Evolutionary conservation across 371 early-diverging fungal species (phyloP).

Genomic region (Homolaphlyctis polyrhiza): DNA sequence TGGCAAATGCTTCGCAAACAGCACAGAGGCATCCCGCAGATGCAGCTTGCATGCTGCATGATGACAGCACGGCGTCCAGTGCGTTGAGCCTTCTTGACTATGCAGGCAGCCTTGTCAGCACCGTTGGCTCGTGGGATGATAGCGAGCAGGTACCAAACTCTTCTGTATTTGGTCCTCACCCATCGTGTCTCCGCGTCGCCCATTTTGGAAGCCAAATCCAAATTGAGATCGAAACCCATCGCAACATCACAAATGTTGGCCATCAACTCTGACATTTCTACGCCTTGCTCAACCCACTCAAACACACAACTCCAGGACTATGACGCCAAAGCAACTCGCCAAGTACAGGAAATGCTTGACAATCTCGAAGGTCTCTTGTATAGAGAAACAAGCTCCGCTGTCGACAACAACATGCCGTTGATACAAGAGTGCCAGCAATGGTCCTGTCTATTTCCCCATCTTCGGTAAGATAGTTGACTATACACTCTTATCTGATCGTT

Average conservation of each 20-base stretch:
- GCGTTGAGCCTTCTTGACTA: not conserved
- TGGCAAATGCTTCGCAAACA: not conserved
- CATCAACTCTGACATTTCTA: too few species aligned
- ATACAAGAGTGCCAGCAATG: constrained; percentile 33
- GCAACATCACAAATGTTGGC: too few species aligned
- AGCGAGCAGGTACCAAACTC: constrained; percentile 6
- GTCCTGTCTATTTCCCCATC: constrained; percentile 30
- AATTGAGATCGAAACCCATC: not conserved
- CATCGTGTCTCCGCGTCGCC: not conserved
- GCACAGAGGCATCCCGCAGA: not conserved
- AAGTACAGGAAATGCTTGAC: constrained; percentile 29
- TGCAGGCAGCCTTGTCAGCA: constrained; percentile 25
- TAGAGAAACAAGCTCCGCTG: constrained; percentile 10
- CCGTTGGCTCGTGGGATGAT: constrained; percentile 24
- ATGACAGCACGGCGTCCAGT: not conserved
- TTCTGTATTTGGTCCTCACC: not conserved
- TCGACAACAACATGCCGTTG: constrained; percentile 7
- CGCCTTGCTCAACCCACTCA: too few species aligned
- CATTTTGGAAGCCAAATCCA: too few species aligned
- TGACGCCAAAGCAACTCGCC: constrained; percentile 27
- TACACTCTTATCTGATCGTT: not conserved
- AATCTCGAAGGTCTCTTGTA: constrained; percentile 27
- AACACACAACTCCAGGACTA: constrained; percentile 20
- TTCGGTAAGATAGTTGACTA: constrained; percentile 20
- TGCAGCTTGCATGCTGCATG: not conserved